phyloP scores from a whole-genome alignment of 2,329 filamentous ascomycete genomes.

The Tothia fuscella region DNA sequence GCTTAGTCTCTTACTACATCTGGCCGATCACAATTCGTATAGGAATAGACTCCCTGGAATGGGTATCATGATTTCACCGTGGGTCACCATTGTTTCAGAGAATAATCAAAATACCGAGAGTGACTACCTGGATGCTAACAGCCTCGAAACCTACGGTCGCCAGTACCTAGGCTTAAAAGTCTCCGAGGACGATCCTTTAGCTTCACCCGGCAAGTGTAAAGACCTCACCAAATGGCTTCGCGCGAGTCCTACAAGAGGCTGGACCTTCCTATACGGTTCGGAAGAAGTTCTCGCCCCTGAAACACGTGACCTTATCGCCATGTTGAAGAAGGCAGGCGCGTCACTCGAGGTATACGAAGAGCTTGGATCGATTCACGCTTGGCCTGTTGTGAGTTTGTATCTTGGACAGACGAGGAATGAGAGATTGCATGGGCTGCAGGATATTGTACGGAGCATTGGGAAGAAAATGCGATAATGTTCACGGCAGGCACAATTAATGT shows the following conservation, averaged over 20 bases:
- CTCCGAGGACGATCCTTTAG: conserved; percentile 40
- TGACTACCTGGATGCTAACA: conserved; percentile 61
- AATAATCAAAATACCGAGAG: conserved; percentile 57
- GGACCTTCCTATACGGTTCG: conserved; percentile 42
- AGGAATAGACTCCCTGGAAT: conserved; percentile 42
- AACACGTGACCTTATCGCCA: conserved; percentile 46
- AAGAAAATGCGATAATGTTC: no score
- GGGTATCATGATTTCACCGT: conserved; percentile 67
- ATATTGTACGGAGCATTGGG: no score
- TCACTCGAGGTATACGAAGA: conserved; percentile 49
- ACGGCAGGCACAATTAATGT: no score
- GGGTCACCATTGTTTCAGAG: conserved; percentile 60
- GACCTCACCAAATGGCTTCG: conserved; percentile 54
- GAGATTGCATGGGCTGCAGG: conserved; percentile 34
- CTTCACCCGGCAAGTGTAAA: conserved; percentile 61
- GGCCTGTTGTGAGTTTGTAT: conserved; percentile 60
- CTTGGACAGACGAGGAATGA: conserved; percentile 36
- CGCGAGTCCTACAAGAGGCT: conserved; percentile 44
- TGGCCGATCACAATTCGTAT: conserved; percentile 39
- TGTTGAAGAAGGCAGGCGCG: conserved; percentile 42
- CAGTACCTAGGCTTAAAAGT: conserved; percentile 50
- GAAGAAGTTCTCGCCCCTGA: conserved; percentile 70
- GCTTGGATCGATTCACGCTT: conserved; percentile 62
- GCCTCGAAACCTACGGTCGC: conserved; percentile 55
- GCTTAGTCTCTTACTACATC: conserved; percentile 58